These are phyloP conservation scores for Citrus mangshanensis DNA, from an alignment of 345 rosid genomes.

Conservation along the genomic window DNA sequence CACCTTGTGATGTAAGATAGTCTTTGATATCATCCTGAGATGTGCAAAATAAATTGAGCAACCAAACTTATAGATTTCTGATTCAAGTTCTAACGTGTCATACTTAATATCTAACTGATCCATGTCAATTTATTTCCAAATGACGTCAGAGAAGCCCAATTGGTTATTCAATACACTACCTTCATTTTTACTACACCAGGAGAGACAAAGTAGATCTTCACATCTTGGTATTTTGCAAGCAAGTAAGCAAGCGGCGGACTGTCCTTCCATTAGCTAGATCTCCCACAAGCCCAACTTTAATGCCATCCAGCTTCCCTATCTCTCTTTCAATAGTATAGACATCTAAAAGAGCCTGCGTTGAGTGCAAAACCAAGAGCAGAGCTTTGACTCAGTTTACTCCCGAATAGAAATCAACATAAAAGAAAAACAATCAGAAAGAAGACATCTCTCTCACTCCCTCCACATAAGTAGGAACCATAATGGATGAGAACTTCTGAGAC, in stretches of 20 bases:
- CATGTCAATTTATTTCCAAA: neutral
- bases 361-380: neutral
- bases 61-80: neutral
- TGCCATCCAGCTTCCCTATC: conserved; percentile 84
- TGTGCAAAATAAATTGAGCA: neutral
- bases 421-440: neutral
- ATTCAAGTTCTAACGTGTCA: neutral
- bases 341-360: conserved; percentile 80
- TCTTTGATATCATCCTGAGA: conserved; percentile 89
- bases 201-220: conserved; percentile 85
- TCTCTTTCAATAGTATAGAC: conserved; percentile 88
- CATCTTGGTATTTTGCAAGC: conserved; percentile 79
- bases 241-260: conserved; percentile 87
- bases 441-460: neutral
- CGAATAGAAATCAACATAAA: neutral
- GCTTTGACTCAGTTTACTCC: neutral
- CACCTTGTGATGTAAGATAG: conserved; percentile 64
- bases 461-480: neutral
- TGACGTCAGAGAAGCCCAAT: neutral
- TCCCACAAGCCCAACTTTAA: conserved; percentile 86
- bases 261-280: conserved; percentile 98
- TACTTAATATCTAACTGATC: neutral
- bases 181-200: conserved; percentile 95
- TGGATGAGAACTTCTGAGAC: neutral
- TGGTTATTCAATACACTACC: conserved; percentile 34